Evolutionary conservation across 768 basidiomycete species (phyloP), one percentile per base, ranked within the genome.

Genomic region (Auricularia sp.): DNA sequence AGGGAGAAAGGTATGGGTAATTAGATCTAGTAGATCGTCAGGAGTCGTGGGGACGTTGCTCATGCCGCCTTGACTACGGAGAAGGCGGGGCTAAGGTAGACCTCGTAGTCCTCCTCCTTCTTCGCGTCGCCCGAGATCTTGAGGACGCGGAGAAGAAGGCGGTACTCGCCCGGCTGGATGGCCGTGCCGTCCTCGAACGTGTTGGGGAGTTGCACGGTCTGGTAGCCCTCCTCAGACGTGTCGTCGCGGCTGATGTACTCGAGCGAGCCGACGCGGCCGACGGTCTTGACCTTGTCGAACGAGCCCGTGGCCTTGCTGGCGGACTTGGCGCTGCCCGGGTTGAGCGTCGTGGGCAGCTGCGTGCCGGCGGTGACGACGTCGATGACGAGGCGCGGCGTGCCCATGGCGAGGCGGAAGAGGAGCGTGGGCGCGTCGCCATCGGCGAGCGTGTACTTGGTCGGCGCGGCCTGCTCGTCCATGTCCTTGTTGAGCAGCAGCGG

Each of bases 251-350:
- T 71, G 47, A 80, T 68, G 70, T 78, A 85, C 64, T 80, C 76
- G 12, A 76, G 68, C 64, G 83, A 79, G 36, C 74, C 75, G 3
- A 87, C 68, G 18, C 79, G 72, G 14, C 85, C 85, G 21, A 86
- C 21, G 43, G 80, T 80, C 70, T 71, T 83, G 76, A 61, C 79
- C 70, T 67, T 68, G 43, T 64, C 62, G 63, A 70, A 74, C 8
- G 78, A 77, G 16, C 65, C 71, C 64, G 73, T 69, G 2, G 68
- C 67, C 47, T 51, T 51, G 47, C 21, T 18, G 10, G 47, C 21
- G 11, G 43, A 18, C 56, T 59, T 59, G 23, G 23, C 29, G 29
- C 29, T 29, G 29, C 29, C 16, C 56, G 56, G 23, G 56, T 59
- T 59, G 56, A 59, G 18, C 56, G 56, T 33, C 11, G 29, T 34